Conservation (phyloP, 306 rosid genomes). For the Prunus kanzakura region DNA sequence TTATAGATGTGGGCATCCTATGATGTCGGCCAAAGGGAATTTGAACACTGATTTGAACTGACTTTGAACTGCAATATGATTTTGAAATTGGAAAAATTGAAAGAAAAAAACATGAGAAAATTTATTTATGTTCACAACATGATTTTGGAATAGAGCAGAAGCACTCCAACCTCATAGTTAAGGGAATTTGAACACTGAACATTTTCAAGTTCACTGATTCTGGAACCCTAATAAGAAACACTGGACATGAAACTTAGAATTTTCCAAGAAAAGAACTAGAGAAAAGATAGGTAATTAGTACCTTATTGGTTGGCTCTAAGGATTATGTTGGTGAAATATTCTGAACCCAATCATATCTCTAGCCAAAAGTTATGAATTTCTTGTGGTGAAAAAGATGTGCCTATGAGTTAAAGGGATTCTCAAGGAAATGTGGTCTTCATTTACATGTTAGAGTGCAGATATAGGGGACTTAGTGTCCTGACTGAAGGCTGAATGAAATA, state of each 20-base stretch:
- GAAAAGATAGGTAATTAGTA: neutral
- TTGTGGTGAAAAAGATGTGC: neutral
- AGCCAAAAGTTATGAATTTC: neutral
- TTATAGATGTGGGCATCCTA: neutral
- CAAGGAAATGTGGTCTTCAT: neutral
- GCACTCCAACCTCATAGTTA: neutral
- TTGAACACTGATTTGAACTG: no score
- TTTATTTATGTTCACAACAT: neutral
- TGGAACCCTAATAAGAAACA: neutral
- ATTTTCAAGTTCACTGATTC: neutral
- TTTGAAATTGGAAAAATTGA: neutral
- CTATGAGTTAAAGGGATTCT: neutral
- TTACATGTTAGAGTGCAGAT: neutral
- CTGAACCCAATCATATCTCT: neutral
- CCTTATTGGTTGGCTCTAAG: neutral
- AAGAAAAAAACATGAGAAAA: neutral
- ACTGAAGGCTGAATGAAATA: neutral
- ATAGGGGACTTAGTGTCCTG: neutral
- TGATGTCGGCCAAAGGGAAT: neutral
- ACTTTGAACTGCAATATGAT: no score
- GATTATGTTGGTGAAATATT: neutral
- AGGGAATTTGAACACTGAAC: neutral
- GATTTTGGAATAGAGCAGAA: neutral
- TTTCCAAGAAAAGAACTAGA: neutral
- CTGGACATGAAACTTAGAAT: neutral